Evolutionary conservation across 257 asterid species (phyloP), one percentile per base, ranked within the genome.

Genomic region (Przewalskia tangutica): DNA sequence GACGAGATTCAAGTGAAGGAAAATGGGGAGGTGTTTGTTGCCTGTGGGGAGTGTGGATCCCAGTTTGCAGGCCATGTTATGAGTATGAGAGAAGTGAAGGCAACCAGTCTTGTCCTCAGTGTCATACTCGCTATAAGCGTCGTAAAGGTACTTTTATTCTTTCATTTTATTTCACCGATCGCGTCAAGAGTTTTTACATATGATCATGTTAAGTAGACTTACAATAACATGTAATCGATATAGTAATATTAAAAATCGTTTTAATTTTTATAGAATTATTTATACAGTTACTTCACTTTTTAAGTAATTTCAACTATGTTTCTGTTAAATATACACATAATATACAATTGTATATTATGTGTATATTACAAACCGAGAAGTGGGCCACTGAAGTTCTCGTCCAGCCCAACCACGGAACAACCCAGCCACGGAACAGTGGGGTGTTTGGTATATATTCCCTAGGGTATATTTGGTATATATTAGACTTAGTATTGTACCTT

Each of bases 11-110:
- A 93, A 77, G 1, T 88, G 14, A 83, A 80, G 85, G 94, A 90
- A 80, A 84, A 81, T 2, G 95, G 95, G 0, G 85, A 85, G 20
- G 58, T 82, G 40, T 93, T 93, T 9, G 90, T 85, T 56, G 97
- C 97, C 12, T 93, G 98, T 63, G 54, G 84, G 8, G 95, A 87
- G 66, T 92, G 97, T 55, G 93, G 88, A 3, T 93, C 63, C 97
- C 97, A 2, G 97, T 93, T 55, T 93, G 98, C 38, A 83, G 82
- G 82, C 95, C 94, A 50, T 93, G 97, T 80, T 93, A 91, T 58
- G 94, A 90, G 76, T 92, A 93, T 7, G 95, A 92, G 90, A 88
- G 94, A 82, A 90, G 91, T 23, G 93, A 93, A 70, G 98, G 98
- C 23, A 89, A 88, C 42, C 95, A 89, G 80, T 88, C 77, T 34